Conservation (phyloP, 306 rosid genomes). For the Erythrophleum fordii region DNA sequence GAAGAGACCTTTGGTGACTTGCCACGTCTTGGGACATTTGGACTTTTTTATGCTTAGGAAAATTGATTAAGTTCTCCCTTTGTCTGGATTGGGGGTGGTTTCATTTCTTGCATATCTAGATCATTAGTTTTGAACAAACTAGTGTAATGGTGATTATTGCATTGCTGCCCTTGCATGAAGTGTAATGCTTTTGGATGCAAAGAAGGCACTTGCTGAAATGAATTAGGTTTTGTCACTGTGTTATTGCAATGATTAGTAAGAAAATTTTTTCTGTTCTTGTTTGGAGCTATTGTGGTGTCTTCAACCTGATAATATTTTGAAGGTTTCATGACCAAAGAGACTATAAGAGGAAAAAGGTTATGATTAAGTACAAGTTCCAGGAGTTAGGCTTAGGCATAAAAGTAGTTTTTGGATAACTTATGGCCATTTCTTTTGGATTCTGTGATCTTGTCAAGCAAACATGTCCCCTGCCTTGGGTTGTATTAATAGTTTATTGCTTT, state of each 20-base stretch:
- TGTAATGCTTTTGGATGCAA: conserved; percentile 7
- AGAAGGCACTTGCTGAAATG: neutral
- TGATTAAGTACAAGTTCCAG: conserved; percentile 1
- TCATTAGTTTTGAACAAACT: neutral
- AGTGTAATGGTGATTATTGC: neutral
- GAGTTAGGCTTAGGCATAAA: neutral
- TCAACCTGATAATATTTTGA: neutral
- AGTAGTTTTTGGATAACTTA: neutral
- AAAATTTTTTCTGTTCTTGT: neutral
- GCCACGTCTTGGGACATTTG: neutral
- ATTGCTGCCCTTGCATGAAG: neutral
- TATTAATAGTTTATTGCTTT: conserved; percentile 15
- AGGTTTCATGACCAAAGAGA: neutral
- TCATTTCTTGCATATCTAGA: neutral
- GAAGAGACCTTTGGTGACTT: neutral
- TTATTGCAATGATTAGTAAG: neutral
- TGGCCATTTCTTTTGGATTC: neutral
- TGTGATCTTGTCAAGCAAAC: conserved; percentile 9
- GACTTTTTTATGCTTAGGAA: neutral
- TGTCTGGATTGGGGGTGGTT: neutral
- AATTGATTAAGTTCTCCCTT: neutral
- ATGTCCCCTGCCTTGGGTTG: neutral
- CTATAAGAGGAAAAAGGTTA: neutral
- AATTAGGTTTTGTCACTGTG: neutral
- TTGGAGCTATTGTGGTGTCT: neutral